A percentile compares a stretch with the other conserved stretches of the same genome.
These are phyloP conservation scores for Escallonia rubra DNA, from an alignment of 129 eudicot genomes.

Conservation along the genomic window DNA sequence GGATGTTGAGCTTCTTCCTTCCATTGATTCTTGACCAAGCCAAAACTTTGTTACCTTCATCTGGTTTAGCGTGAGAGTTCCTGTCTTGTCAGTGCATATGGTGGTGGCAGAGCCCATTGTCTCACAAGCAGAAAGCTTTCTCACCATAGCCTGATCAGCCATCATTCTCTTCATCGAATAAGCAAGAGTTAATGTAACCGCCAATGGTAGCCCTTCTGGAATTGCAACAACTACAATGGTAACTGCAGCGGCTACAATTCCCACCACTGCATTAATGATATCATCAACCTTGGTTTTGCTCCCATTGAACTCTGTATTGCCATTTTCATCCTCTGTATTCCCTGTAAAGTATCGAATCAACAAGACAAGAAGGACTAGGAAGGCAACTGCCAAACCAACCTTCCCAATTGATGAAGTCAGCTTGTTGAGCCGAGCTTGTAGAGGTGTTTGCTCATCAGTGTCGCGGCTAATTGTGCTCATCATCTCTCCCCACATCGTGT, in stretches of 20 bases:
- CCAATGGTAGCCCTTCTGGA: conserved; percentile 47
- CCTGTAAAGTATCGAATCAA: conserved; percentile 41
- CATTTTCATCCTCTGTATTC: conserved; percentile 24
- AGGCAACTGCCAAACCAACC: conserved; percentile 31
- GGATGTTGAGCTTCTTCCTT: conserved; percentile 3
- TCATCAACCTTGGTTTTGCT: conserved; percentile 29
- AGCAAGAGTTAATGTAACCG: conserved; percentile 39
- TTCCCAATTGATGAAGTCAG: conserved; percentile 35
- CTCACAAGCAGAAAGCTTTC: conserved; percentile 51
- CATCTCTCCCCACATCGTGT: conserved; percentile 49
- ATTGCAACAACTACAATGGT: conserved; percentile 45
- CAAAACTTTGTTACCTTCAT: conserved; percentile 45
- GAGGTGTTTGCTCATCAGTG: conserved; percentile 33
- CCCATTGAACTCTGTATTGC: conserved; percentile 31
- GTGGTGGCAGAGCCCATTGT: conserved; percentile 51
- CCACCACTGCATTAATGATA: conserved; percentile 29
- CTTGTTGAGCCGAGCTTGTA: conserved; percentile 32
- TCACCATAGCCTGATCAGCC: conserved; percentile 49
- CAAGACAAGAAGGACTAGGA: conserved; percentile 34
- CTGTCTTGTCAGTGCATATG: conserved; percentile 49
- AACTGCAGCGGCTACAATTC: conserved; percentile 41
- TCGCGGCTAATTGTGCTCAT: conserved; percentile 31
- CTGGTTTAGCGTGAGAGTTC: conserved; percentile 35
- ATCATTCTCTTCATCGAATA: conserved; percentile 43
- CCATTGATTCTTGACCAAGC: conserved; percentile 27